Base-by-base conservation (phyloP, 2,329 filamentous ascomycete species). In the Colletotrichum sp. region DNA sequence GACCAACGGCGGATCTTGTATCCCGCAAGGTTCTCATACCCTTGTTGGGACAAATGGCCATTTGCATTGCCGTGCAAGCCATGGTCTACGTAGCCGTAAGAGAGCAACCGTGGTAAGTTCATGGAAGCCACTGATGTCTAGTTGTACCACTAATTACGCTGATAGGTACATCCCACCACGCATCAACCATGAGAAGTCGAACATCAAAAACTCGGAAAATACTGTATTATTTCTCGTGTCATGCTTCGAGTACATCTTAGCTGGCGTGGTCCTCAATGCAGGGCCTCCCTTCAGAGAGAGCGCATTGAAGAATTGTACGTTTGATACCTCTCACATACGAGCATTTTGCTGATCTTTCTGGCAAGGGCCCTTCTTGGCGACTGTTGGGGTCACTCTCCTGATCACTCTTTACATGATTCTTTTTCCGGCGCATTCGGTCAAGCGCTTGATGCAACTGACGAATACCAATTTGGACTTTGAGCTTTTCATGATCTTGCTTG, bases 181-280 rank as follows among this genome's bases (percentile, higher is more conserved):
- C 72, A 83, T 98, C 30, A 91, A 96, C 81, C 91, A 90, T 30
- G 91, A 98, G 34, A 94, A 97, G 81, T 94, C 94, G 29, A 98
- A 97, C 82, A 94, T 96, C 69, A 90, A 94, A 80, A 99, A 99
- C 84, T 98, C 95, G 12, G 95, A 99, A 81, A 99, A 99, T 81
- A 98, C 96, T 0, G 93, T 94, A 0, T 87, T 99, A 2, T 99
- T 99, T 87, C 86, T 99, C 34, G 89, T 96, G 7, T 98, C 95
- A 3, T 98, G 96, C 83, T 99, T 96, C 81, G 96, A 99, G 83
- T 99, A 99, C 84, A 98, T 98, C 49, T 89, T 98, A 27, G 95
- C 95, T 0, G 97, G 95, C 6, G 90, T 99, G 52, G 94, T 99
- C 2, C 89, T 99, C 34, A 98, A 94, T 80, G 95, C 97, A n/a